Conservation (phyloP, 805 yeast genomes). For the Tetrapisispora namnaoensis region DNA sequence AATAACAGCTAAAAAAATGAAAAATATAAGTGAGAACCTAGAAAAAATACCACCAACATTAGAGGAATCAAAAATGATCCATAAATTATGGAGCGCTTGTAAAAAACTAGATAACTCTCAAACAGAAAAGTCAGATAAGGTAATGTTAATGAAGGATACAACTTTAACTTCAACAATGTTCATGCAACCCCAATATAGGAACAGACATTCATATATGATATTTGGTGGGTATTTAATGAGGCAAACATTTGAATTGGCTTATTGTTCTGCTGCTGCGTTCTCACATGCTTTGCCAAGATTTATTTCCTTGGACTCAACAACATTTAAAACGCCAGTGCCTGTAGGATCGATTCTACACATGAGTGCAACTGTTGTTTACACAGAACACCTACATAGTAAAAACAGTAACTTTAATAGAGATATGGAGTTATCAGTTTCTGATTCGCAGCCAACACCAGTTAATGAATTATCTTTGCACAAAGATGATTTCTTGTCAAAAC, state of each 20-base stretch:
- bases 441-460: conserved; percentile 40
- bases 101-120: conserved; percentile 29
- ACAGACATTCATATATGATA: conserved; percentile 87
- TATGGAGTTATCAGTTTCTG: conserved; percentile 7
- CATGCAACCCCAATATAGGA: conserved; percentile 96
- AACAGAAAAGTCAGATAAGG: conserved; percentile 36
- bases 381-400: conserved; percentile 58
- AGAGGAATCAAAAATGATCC: conserved; percentile 64
- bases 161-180: conserved; percentile 63
- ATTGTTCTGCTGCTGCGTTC: conserved; percentile 85
- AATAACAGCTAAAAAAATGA: conserved; percentile 74
- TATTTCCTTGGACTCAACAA: conserved; percentile 80
- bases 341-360: conserved; percentile 84
- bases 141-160: conserved; percentile 64
- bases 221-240: conserved; percentile 92
- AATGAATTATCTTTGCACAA: conserved; percentile 41
- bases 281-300: conserved; percentile 80
- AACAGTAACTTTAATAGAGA: conserved; percentile 13
- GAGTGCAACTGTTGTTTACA: conserved; percentile 75
- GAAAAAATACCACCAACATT: conserved; percentile 63
- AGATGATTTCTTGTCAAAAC: conserved; percentile 52
- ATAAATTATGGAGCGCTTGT: conserved; percentile 59
- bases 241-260: conserved; percentile 88
- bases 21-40: conserved; percentile 55
- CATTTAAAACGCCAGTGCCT: conserved; percentile 91